Evolutionary conservation across 2,329 filamentous ascomycete species (phyloP), one percentile per base, ranked within the genome.

Genomic region (Sclerotinia subarctica): DNA sequence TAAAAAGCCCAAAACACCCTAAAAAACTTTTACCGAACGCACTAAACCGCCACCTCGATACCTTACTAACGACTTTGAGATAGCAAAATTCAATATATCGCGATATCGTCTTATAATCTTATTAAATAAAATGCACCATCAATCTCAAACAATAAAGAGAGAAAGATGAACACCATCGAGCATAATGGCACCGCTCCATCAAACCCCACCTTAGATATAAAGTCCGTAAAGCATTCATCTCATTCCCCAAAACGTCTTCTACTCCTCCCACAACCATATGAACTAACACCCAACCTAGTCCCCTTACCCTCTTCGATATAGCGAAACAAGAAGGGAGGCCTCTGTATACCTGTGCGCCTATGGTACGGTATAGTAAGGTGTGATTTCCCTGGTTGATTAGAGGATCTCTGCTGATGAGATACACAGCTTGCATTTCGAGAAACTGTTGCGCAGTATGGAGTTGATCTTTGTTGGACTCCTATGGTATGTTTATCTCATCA

Each of bases 381-480:
- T 38, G 64, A 60, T 35, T 38, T 35, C 38, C 35, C 3, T 35
- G 3, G 0, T 49, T 8, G 3, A 8, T 1, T 2, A 32, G 11
- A 5, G 5, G 11, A 35, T 62, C 44, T 17, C 13, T 4, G 29
- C 58, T 62, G 1, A 62, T 13, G 44, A 60, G 19, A 49, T 32
- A 56, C 19, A 47, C 2, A 90, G 84, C 83, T 91, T 53, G 88
- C 89, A 57, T 91, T 92, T 75, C 85, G 89, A 59, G 85, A 90
- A 72, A 88, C 89, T 0, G 86, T 88, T 3, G 83, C 87, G 70
- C 81, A 85, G 59, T 91, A 89, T 76, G 86, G 85, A 59, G 85
- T 85, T 21, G 88, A 91, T 76, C 76, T 91, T 8, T 87, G 85
- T 72, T 91, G 89, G 85, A 90, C 88, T 2, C 89, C 89, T 54